phyloP scores from a whole-genome alignment of 192 early-diverging fungal genomes.

The Entomortierella chlamydospora region DNA sequence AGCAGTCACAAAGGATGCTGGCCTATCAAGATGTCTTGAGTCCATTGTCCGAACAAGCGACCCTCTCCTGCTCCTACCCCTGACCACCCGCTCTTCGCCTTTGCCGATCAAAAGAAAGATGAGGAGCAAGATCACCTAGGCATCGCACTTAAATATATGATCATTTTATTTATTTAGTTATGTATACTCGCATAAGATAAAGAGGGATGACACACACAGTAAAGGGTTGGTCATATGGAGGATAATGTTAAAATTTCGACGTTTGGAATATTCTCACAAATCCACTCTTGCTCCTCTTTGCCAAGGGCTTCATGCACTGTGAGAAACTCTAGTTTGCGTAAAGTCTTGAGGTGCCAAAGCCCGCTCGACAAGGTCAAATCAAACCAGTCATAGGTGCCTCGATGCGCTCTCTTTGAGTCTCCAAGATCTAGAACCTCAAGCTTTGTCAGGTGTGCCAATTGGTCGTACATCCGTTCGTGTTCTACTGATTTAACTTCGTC shows the following conservation, averaged over 20 bases:
- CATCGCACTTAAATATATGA: too few species aligned
- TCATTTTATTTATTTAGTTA: too few species aligned
- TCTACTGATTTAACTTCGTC: neutral
- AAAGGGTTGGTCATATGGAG: too few species aligned
- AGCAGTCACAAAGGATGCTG: too few species aligned
- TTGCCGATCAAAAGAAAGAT: too few species aligned
- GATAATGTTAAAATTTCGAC: neutral
- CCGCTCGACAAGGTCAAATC: conserved; percentile 4
- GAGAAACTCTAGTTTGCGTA: neutral
- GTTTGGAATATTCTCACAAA: neutral
- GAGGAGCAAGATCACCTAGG: too few species aligned
- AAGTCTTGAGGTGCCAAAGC: neutral
- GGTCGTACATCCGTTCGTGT: conserved; percentile 6
- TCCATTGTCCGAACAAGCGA: too few species aligned
- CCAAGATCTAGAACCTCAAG: conserved; percentile 6
- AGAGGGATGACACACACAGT: too few species aligned
- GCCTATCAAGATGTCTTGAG: too few species aligned
- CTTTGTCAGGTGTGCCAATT: conserved; percentile 12
- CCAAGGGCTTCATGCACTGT: neutral
- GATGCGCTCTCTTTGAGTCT: neutral
- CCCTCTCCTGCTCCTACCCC: too few species aligned
- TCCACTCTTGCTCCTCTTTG: conserved; percentile 1
- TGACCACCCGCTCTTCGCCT: too few species aligned
- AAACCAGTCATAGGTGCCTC: conserved; percentile 1
- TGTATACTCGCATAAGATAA: too few species aligned